Percentiles rank a stretch among this genome's conserved stretches.
Conservation (phyloP, 257 asterid genomes). For the Jacaranda copaia region DNA sequence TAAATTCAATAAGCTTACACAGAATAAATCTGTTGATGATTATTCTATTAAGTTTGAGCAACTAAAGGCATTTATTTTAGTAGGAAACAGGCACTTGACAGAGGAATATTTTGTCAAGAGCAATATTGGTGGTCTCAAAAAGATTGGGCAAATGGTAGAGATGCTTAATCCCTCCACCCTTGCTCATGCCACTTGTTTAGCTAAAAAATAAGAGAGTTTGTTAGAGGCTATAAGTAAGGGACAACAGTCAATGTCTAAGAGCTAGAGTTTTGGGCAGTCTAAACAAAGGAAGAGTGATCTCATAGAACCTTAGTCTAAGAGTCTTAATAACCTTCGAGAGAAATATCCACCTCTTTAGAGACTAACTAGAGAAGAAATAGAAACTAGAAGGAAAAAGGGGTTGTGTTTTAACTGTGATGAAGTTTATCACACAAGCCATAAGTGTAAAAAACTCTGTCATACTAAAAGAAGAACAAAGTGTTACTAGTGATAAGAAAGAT, state of each 20-base stretch:
- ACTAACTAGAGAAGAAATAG: not conserved
- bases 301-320: too few species aligned
- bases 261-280: too few species aligned
- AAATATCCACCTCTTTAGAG: not conserved
- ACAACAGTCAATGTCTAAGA: too few species aligned
- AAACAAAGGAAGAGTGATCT: too few species aligned
- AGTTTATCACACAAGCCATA: not conserved
- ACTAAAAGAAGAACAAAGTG: not conserved
- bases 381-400: not conserved
- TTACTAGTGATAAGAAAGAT: not conserved
- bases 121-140: not conserved
- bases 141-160: not conserved
- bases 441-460: not conserved
- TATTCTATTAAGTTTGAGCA: too few species aligned
- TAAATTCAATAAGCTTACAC: too few species aligned
- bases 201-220: not conserved
- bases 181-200: not conserved
- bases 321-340: not conserved
- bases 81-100: too few species aligned
- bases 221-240: not conserved
- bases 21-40: too few species aligned
- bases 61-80: too few species aligned
- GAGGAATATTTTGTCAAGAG: not conserved
- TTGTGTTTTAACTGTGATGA: conserved; percentile 2
- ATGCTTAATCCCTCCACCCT: not conserved